Evolutionary conservation across 805 yeast genomes (phyloP), one percentile per base, ranked within the genome.

Genomic region (Myxozyma neotropica): DNA sequence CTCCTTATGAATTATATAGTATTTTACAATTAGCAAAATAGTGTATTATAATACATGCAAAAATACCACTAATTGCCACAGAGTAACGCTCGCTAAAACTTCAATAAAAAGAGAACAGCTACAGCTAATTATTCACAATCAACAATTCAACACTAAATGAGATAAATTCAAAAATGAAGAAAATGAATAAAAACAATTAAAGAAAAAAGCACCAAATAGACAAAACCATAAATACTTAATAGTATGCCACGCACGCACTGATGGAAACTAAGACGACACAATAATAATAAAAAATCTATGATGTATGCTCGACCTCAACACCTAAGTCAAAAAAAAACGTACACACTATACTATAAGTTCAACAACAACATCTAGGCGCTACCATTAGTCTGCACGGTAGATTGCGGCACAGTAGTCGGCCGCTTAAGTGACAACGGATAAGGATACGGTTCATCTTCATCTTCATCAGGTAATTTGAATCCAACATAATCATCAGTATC

Each of bases 401-500:
- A 44, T 29, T 27, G 40, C n/a, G 39, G 38, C 29, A 36, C 27
- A 7, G 51, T 33, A 36, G 31, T 35, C 4, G 61, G 61, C 5
- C 53, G 57, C 52, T 63, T 63, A 15, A 63, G 52, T 12, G 59
- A 50, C 40, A 72, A 51, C 10, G 74, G 71, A 49, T 64, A 71
- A 19, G 61, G 57, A 26, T 57, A 63, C 24, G 65, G 51, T 46
- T 71, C 75, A 45, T 68, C 71, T 27, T 70, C 75, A 26, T 72
- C 75, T 36, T 72, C 76, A 12, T 75, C 77, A 3, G 78, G 78
- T 17, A 77, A 70, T 42, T 66, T 65, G 72, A 77, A 77, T n/a
- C 77, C 78, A 29, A 75, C 68, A 63, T 89, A 93, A 72, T 93
- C 97, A 39, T 89, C 90, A 38, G 87, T 85, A 65, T 79, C 78